A percentile compares a stretch with the other conserved stretches of the same genome.
Conservation (phyloP, 495 filamentous ascomycete species). For the Arthonia radiata region DNA sequence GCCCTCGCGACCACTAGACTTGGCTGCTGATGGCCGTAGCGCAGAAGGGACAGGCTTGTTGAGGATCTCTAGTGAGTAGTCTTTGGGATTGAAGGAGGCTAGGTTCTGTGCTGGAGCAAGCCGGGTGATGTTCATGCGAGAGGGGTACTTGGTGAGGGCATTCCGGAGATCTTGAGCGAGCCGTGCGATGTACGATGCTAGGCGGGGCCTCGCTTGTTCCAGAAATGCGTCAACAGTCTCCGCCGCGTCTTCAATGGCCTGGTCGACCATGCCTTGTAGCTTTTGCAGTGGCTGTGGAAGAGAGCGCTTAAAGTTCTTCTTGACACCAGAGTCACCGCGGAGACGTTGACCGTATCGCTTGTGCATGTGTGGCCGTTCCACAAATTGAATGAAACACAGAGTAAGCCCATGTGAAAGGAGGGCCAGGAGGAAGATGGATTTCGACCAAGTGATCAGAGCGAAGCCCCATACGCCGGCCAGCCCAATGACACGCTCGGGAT, state of each 20-base stretch:
- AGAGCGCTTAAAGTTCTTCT: slow-evolving; percentile 66
- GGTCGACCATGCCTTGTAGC: slow-evolving; percentile 67
- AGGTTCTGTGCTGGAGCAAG: slow-evolving; percentile 61
- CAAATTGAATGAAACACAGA: slow-evolving; percentile 70
- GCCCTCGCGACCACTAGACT: slow-evolving; percentile 23
- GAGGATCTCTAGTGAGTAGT: slow-evolving; percentile 56
- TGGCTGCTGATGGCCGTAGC: slow-evolving; percentile 22
- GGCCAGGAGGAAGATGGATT: slow-evolving; percentile 59
- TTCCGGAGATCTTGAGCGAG: slow-evolving; percentile 73
- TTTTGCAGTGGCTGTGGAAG: slow-evolving; percentile 56
- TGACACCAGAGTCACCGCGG: slow-evolving; percentile 68
- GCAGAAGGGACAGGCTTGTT: too few species aligned
- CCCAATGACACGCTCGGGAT: slow-evolving; percentile 82
- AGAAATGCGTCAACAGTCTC: slow-evolving; percentile 82
- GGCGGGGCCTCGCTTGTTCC: slow-evolving; percentile 63
- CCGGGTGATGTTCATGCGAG: slow-evolving; percentile 61
- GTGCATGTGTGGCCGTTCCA: slow-evolving; percentile 96
- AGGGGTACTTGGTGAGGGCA: slow-evolving; percentile 75
- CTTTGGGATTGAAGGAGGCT: slow-evolving; percentile 57
- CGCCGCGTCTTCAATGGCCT: slow-evolving; percentile 56
- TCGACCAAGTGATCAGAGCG: slow-evolving; percentile 74
- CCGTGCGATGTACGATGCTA: slow-evolving; percentile 63
- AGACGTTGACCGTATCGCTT: slow-evolving; percentile 77
- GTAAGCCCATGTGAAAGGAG: slow-evolving; percentile 64
- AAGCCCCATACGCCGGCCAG: slow-evolving; percentile 92